Evolutionary conservation across 805 yeast genomes (phyloP).

Genomic region (Pichia nakasei): DNA sequence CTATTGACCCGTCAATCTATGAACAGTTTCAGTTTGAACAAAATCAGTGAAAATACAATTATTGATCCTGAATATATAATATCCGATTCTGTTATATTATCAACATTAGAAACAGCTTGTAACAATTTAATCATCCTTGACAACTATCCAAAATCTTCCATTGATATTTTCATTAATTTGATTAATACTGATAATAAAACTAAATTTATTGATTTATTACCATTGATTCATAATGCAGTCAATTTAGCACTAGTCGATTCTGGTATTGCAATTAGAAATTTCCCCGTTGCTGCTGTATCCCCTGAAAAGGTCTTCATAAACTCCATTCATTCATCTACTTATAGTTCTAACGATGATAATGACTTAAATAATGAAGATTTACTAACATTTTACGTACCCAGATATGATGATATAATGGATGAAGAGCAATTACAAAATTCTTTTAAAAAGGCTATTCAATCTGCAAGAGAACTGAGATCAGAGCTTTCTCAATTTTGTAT

Average conservation of each 20-base stretch:
- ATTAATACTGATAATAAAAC: constrained; percentile 37
- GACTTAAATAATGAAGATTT: constrained; percentile 33
- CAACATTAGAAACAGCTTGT: constrained; percentile 33
- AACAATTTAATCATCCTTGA: constrained; percentile 41
- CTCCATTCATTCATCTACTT: constrained; percentile 23
- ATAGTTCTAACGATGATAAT: constrained; percentile 2
- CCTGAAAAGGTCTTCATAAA: constrained; percentile 20
- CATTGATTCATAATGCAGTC: constrained; percentile 47
- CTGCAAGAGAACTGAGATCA: constrained; percentile 36
- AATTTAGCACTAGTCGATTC: constrained; percentile 78
- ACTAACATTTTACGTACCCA: constrained; percentile 50
- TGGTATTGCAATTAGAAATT: constrained; percentile 69
- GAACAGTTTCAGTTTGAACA: neutral
- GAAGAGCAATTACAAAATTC: constrained; percentile 23
- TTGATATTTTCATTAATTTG: constrained; percentile 66
- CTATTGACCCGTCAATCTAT: neutral
- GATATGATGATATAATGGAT: constrained; percentile 14
- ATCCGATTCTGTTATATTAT: constrained; percentile 20
- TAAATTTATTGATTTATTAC: constrained; percentile 30
- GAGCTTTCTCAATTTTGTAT: constrained; percentile 38
- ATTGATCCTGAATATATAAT: constrained; percentile 30
- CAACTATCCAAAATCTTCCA: constrained; percentile 84
- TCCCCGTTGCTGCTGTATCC: constrained; percentile 48
- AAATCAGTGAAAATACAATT: neutral
- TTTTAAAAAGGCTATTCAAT: constrained; percentile 28